Percentiles rank a stretch among this genome's conserved stretches.
Evolutionary conservation across 106 monocot genomes (phyloP).

Genomic region (Dendrobium catenatum): DNA sequence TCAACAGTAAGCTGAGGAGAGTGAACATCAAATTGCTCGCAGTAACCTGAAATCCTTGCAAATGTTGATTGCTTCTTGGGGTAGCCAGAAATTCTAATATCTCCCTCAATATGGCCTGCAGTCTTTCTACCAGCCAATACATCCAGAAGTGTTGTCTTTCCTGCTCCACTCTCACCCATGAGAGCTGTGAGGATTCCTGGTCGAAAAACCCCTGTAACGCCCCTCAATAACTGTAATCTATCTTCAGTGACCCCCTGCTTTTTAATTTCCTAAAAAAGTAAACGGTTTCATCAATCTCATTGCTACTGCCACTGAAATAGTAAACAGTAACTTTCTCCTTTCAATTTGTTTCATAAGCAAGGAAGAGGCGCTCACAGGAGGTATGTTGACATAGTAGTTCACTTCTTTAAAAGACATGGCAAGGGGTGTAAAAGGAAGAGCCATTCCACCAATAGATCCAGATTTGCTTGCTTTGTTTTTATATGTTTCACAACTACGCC

Average conservation of each 20-base stretch:
- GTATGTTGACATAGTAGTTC: slow-evolving; percentile 66
- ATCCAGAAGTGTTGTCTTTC: slow-evolving; percentile 78
- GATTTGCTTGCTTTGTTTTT: not conserved
- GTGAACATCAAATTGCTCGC: slow-evolving; percentile 72
- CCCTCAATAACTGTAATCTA: slow-evolving; percentile 52
- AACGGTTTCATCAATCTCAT: not conserved
- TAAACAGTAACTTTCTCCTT: not conserved
- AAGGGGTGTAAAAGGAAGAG: slow-evolving; percentile 63
- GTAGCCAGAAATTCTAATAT: slow-evolving; percentile 57
- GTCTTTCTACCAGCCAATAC: slow-evolving; percentile 74
- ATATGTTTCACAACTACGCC: not conserved
- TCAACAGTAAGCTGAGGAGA: slow-evolving; percentile 68
- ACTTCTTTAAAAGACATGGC: slow-evolving; percentile 57
- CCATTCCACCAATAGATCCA: slow-evolving; percentile 39
- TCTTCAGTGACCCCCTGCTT: slow-evolving; percentile 50
- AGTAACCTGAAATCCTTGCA: slow-evolving; percentile 68
- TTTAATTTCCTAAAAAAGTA: slow-evolving; percentile 55
- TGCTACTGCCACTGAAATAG: not conserved
- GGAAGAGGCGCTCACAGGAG: slow-evolving; percentile 32
- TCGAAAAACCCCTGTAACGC: slow-evolving; percentile 43
- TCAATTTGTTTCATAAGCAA: not conserved
- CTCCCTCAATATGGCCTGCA: slow-evolving; percentile 64
- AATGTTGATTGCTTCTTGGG: slow-evolving; percentile 68
- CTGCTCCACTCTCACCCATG: slow-evolving; percentile 75
- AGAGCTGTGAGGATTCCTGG: slow-evolving; percentile 67